Conservation (phyloP, 2,329 filamentous ascomycete genomes). For the Aureobasidium melanogenum region DNA sequence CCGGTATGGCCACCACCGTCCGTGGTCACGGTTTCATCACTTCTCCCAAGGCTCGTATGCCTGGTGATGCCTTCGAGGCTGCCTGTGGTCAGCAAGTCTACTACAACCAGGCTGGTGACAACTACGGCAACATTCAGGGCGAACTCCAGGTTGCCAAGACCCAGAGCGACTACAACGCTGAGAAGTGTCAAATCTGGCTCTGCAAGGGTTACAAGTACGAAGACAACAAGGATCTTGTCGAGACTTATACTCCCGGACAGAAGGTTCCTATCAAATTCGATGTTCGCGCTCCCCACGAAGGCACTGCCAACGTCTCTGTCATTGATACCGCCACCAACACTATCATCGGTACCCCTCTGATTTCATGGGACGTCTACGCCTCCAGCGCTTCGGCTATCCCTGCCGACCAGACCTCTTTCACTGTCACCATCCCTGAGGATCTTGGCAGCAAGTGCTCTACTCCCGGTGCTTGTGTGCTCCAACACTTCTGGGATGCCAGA, state of each 20-base stretch:
- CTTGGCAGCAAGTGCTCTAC: slow-evolving; percentile 38
- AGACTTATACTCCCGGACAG: slow-evolving; percentile 44
- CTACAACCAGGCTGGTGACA: slow-evolving; percentile 45
- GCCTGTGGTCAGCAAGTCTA: slow-evolving; percentile 48
- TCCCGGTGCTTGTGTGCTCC: slow-evolving; percentile 46
- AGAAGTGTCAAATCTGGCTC: slow-evolving; percentile 43
- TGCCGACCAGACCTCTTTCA: slow-evolving; percentile 40
- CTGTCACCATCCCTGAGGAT: slow-evolving; percentile 45
- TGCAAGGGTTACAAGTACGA: slow-evolving; percentile 52
- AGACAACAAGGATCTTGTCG: slow-evolving; percentile 46
- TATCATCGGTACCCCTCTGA: slow-evolving; percentile 45
- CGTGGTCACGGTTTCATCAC: slow-evolving; percentile 47
- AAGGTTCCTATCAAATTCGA: slow-evolving; percentile 37
- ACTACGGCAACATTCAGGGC: slow-evolving; percentile 50
- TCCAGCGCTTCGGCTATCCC: slow-evolving; percentile 36
- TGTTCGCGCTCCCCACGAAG: slow-evolving; percentile 46
- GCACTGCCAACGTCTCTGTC: slow-evolving; percentile 50
- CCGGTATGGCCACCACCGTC: slow-evolving; percentile 38
- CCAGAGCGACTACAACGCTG: slow-evolving; percentile 41
- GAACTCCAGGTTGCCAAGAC: slow-evolving; percentile 40
- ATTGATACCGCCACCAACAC: slow-evolving; percentile 45
- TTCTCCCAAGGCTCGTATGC: slow-evolving; percentile 39
- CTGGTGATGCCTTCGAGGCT: slow-evolving; percentile 42
- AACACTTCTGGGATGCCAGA: slow-evolving; percentile 54
- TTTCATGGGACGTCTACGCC: slow-evolving; percentile 48